These are phyloP conservation scores for Pulveroboletus sp. DNA, from an alignment of 768 basidiomycete genomes.

Conservation along the genomic window DNA sequence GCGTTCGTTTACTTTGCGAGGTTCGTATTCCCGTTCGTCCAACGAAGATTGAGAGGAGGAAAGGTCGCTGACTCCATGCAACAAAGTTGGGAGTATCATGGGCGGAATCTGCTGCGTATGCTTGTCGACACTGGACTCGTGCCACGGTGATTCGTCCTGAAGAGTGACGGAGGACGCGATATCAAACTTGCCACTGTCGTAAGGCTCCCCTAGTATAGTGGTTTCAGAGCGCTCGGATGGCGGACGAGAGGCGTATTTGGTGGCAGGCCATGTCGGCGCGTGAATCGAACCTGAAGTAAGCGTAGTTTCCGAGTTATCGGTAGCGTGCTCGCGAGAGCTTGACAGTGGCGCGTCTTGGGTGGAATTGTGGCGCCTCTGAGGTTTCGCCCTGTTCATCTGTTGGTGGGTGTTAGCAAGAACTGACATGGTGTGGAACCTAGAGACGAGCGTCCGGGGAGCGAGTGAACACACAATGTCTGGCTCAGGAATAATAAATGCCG, in stretches of 20 bases:
- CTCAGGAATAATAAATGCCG: neutral
- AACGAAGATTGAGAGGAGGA: neutral
- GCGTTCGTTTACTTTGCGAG: neutral
- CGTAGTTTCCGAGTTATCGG: neutral
- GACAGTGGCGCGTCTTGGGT: neutral
- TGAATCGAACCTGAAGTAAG: neutral
- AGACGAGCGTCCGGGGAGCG: neutral
- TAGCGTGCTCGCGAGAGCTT: neutral
- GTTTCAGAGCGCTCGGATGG: conserved; percentile 3
- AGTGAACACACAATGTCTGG: neutral
- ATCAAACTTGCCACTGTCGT: conserved; percentile 1
- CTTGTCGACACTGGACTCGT: neutral
- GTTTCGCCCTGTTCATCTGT: neutral
- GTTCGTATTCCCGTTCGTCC: neutral
- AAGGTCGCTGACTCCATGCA: conserved; percentile 6
- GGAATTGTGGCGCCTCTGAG: neutral
- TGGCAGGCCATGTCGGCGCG: neutral
- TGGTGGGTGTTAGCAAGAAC: neutral
- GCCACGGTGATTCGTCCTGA: conserved; percentile 7
- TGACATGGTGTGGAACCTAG: conserved; percentile 7
- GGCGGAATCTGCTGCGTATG: conserved; percentile 9
- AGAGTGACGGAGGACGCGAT: conserved; percentile 14
- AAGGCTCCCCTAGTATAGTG: neutral
- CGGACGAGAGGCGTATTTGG: neutral
- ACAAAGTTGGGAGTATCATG: conserved; percentile 11